These are phyloP conservation scores for Helenozyma rhizophorensis DNA, from an alignment of 805 yeast genomes.

Conservation along the genomic window DNA sequence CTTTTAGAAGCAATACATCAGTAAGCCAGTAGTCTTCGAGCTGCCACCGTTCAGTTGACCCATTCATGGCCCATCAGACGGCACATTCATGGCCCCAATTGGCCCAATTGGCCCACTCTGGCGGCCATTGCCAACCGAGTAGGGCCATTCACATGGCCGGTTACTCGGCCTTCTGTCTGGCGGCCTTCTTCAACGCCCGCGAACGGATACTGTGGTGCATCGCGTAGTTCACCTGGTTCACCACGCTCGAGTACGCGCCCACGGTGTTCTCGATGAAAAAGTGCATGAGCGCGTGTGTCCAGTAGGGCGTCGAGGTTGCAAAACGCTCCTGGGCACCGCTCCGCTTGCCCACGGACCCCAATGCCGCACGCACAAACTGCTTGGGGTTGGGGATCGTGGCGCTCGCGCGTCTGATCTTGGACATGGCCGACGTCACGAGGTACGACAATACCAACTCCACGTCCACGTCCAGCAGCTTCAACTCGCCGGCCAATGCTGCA, in stretches of 20 bases:
- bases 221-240: slow-evolving; percentile 59
- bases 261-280: slow-evolving; percentile 72
- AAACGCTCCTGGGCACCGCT: slow-evolving; percentile 90
- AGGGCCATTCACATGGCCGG: too few species aligned
- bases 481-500: slow-evolving; percentile 80
- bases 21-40: too few species aligned
- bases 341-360: slow-evolving; percentile 71
- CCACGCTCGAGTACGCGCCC: slow-evolving; percentile 75
- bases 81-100: too few species aligned
- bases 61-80: too few species aligned
- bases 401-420: slow-evolving; percentile 80
- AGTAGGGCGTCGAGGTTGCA: slow-evolving; percentile 85
- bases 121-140: too few species aligned
- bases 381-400: slow-evolving; percentile 76
- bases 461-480: slow-evolving; percentile 64
- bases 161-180: slow-evolving; percentile 19
- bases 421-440: slow-evolving; percentile 92
- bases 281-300: slow-evolving; percentile 92
- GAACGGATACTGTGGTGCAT: slow-evolving; percentile 79
- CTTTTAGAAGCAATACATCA: too few species aligned
- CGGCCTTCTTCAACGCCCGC: slow-evolving; percentile 79
- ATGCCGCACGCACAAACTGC: slow-evolving; percentile 68
- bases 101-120: too few species aligned
- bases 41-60: too few species aligned
- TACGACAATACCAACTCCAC: slow-evolving; percentile 84